Base-by-base conservation (phyloP, 352 stramenopile species). In the Elongisporangium undulatum region DNA sequence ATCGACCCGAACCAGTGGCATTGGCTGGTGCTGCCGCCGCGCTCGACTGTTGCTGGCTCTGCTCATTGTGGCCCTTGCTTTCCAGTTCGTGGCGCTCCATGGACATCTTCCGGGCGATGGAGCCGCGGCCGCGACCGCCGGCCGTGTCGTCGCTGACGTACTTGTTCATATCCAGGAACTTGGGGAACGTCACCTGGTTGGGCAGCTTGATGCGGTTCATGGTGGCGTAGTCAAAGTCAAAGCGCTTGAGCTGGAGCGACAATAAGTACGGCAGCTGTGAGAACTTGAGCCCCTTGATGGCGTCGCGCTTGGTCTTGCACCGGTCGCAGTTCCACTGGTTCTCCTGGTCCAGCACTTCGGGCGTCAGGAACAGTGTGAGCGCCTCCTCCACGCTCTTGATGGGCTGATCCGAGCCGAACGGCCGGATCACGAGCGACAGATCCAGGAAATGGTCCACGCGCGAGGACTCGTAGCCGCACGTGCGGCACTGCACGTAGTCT, bases 181-280 rank as follows among this genome's bases (percentile, higher is more conserved):
- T 95, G 15, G 82, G 85, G 53, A 96, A 96, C n/a, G 72, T 82
- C n/a, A 95, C 82, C 50, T 84, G 62, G 57, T 94, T 87, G 70
- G 95, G 85, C 20, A 96, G 53, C 66, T 96, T 96, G 61, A 94
- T 90, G 56, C 83, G 81, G 48, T 83, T 89, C 70, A 94, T 85
- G n/a, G 85, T 95, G 22, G 79, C 72, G 56, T 96, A 97, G 69
- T 97, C 90, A 77, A 96, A 96, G 62, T 96, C 90, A 53, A 91
- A 97, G 45, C 90, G 87, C 64, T 97, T 97, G 20, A 97, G 75
- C 66, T 97, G 90, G 24, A 97, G 67, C 51, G 89, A 94, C 49
- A 97, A 68, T 59, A 97, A 62, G 61, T 96, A 94, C 23, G 90
- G 90, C 53, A 97, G 70, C 54, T 90, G 89, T 20, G 75, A 78